Base-by-base conservation (phyloP, 805 yeast species). In the Pichia nanzhaoensis region DNA sequence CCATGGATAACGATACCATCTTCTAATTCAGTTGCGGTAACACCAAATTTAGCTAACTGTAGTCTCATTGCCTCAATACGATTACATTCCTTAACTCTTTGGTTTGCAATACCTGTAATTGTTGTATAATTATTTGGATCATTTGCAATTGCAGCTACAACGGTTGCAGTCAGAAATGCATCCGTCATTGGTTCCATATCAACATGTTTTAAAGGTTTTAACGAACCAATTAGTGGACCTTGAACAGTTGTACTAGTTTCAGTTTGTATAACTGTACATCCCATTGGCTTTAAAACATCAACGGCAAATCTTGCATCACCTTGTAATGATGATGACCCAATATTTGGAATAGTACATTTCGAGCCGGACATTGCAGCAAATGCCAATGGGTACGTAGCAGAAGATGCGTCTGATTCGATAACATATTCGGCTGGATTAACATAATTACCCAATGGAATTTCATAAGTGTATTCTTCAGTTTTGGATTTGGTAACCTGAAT, bases 171-270 rank as follows among this genome's bases (percentile, higher is more conserved):
- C 57, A 93, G 71, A 63, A 93, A 93, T 0, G 99, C 99, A 66
- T 93, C 99, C 0, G 99, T 93, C 99, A 93, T 93, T 44, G 99
- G 98, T 67, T 93, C 99, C 99, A 93, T 93, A 61, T 93, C 97
- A 46, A 93, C 83, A 50, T 71, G 75, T 12, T 79, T 70, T 51
- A 93, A 69, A 6, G 95, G 86, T 56, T 72, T 75, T 52, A 93
- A 71, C 0, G 64, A 49, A 14, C 95, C 95, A 33, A 66, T 66
- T 17, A 84, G 70, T 5, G 97, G 96, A 39, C 97, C 98, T 35
- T 82, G 78, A 8, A 93, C 98, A 0, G 97, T 89, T 0, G 99
- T 93, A 2, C 95, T 80, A 2, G 84, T 79, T 1, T 75, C 83
- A 2, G 93, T 78, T 68, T 93, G 99, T 37, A 65, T 73, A 20